A percentile compares a stretch with the other conserved stretches of the same genome.
Evolutionary conservation across 2,329 filamentous ascomycete genomes (phyloP).

Genomic region (Aspergillus fructus): DNA sequence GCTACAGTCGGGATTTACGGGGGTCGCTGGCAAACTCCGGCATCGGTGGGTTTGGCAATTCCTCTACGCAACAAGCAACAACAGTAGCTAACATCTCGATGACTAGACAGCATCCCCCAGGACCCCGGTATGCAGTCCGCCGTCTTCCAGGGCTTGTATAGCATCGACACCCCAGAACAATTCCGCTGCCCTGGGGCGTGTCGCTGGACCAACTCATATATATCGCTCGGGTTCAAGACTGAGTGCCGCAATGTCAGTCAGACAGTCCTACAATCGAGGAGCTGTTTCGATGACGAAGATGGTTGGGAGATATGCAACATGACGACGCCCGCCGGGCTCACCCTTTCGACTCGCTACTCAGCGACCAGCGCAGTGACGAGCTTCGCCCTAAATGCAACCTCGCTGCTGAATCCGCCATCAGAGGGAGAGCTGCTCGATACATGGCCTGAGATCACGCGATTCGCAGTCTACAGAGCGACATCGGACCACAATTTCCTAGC

Average conservation of each 20-base stretch:
- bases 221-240: constrained; percentile 17
- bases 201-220: constrained; percentile 13
- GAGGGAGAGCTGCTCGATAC: not conserved
- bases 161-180: constrained; percentile 10
- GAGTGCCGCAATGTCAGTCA: constrained; percentile 16
- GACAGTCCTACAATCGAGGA: constrained; percentile 10
- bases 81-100: not conserved
- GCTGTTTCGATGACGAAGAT: not conserved
- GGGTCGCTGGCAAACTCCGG: not conserved
- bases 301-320: constrained; percentile 8
- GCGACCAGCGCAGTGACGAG: constrained; percentile 4
- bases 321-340: constrained; percentile 15
- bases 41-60: not conserved
- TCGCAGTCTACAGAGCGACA: constrained; percentile 15
- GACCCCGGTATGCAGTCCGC: constrained; percentile 17
- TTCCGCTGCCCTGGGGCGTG: constrained; percentile 17
- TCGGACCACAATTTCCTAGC: constrained; percentile 4
- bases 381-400: constrained; percentile 11
- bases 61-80: not conserved
- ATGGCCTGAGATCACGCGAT: constrained; percentile 15
- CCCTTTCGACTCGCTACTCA: not conserved
- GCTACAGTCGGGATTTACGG: not conserved
- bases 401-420: not conserved
- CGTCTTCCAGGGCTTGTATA: constrained; percentile 15
- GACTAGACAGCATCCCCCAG: constrained; percentile 8